A percentile compares a stretch with the other conserved stretches of the same genome.
Conservation (phyloP, 257 asterid genomes). For the Solanum sitiens region DNA sequence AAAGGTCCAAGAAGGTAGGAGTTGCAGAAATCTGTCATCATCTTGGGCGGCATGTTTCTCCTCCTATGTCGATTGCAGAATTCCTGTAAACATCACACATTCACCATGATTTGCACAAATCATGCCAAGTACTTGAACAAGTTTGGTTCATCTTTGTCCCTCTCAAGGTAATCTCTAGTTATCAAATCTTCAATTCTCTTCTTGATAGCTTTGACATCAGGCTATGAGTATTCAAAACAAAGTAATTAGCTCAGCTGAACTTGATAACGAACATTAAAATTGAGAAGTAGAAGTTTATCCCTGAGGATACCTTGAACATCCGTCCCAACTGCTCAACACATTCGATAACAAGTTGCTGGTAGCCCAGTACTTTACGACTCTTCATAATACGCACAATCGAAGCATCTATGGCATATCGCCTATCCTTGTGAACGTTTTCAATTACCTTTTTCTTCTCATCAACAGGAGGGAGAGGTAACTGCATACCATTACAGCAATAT, state of each 20-base stretch:
- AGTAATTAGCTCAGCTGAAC: neutral
- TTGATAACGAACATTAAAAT: neutral
- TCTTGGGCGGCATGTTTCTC: neutral
- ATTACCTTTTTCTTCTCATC: conserved; percentile 95
- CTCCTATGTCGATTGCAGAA: neutral
- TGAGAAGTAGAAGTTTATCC: neutral
- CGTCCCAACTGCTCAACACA: conserved; percentile 92
- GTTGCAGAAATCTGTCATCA: conserved; percentile 2
- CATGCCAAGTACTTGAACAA: conserved; percentile 90
- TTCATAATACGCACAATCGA: conserved; percentile 98
- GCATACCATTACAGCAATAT: conserved; percentile 5
- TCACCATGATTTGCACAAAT: conserved; percentile 2
- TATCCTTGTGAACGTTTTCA: conserved; percentile 95
- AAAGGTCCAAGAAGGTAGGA: neutral
- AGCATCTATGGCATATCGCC: conserved; percentile 94
- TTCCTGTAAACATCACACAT: neutral
- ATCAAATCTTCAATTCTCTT: conserved; percentile 95
- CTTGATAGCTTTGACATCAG: conserved; percentile 95
- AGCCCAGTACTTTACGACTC: conserved; percentile 85
- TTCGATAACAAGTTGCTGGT: conserved; percentile 91
- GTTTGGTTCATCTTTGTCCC: conserved; percentile 92
- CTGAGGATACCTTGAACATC: conserved; percentile 74
- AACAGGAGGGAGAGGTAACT: conserved; percentile 98
- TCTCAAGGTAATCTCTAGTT: conserved; percentile 82
- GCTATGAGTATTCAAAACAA: conserved; percentile 28